A percentile compares a stretch with the other conserved stretches of the same genome.
Evolutionary conservation across 495 filamentous ascomycete species (phyloP).

Genomic region (Cudoniella acicularis): DNA sequence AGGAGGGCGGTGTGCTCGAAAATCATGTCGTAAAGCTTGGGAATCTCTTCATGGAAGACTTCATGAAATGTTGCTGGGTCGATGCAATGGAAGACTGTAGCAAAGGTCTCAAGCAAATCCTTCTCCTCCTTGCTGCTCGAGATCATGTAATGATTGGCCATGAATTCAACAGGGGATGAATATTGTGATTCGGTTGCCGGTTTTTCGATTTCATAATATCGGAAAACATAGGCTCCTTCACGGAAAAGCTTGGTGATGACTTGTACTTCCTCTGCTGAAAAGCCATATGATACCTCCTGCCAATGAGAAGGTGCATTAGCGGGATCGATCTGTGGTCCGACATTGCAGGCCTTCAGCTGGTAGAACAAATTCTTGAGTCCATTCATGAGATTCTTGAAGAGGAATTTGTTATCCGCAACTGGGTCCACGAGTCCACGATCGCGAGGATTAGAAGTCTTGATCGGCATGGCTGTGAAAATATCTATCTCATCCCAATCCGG

Average conservation of each 20-base stretch:
- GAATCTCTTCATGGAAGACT: slow-evolving; percentile 96
- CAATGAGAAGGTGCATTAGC: slow-evolving; percentile 82
- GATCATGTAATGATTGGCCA: slow-evolving; percentile 88
- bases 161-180: slow-evolving; percentile 78
- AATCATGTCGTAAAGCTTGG: slow-evolving; percentile 94
- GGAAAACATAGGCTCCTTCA: slow-evolving; percentile 91
- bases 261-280: slow-evolving; percentile 93
- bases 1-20: slow-evolving; percentile 92
- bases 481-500: slow-evolving; percentile 98
- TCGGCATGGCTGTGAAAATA: slow-evolving; percentile 93
- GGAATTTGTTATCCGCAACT: slow-evolving; percentile 95
- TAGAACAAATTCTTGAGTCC: slow-evolving; percentile 97
- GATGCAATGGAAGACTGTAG: slow-evolving; percentile 96
- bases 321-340: slow-evolving; percentile 62
- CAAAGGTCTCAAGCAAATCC: slow-evolving; percentile 94
- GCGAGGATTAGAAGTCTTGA: slow-evolving; percentile 89
- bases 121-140: slow-evolving; percentile 95
- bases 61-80: slow-evolving; percentile 98
- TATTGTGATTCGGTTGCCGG: slow-evolving; percentile 69
- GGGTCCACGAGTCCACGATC: slow-evolving; percentile 81
- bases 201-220: slow-evolving; percentile 90
- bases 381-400: slow-evolving; percentile 98
- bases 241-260: slow-evolving; percentile 97
- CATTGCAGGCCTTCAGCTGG: slow-evolving; percentile 86
- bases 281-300: slow-evolving; percentile 93